These are phyloP conservation scores for Sclerotinia spermophila DNA, from an alignment of 2,329 filamentous ascomycete species.

Conservation along the genomic window DNA sequence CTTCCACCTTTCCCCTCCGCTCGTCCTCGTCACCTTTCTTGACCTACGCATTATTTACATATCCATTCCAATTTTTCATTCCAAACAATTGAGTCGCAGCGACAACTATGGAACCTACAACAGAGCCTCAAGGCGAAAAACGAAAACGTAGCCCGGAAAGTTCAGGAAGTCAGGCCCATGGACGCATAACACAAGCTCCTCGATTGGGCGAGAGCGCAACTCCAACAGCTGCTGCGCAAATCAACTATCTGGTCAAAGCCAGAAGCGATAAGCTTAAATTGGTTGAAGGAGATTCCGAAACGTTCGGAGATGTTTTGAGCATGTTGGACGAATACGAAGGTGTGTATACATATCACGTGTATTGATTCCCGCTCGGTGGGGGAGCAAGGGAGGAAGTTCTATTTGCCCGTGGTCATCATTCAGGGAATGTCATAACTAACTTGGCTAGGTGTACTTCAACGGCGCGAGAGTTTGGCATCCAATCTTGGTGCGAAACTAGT, in stretches of 20 bases:
- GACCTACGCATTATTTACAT: not conserved
- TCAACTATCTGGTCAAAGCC: conserved; percentile 52
- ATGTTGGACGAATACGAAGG: conserved; percentile 76
- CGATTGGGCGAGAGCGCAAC: conserved; percentile 13
- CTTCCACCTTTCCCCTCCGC: conserved; percentile 3
- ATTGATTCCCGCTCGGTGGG: not conserved
- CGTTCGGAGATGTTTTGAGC: conserved; percentile 67
- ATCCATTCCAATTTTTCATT: not conserved
- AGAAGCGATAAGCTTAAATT: conserved; percentile 46
- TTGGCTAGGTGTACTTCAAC: conserved; percentile 65
- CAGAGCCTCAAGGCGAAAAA: conserved; percentile 21
- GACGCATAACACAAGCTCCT: conserved; percentile 30
- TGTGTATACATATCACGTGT: conserved; percentile 32
- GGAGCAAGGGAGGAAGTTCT: not conserved
- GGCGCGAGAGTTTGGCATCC: conserved; percentile 81
- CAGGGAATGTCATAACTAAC: conserved; percentile 10
- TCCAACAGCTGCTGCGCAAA: conserved; percentile 37
- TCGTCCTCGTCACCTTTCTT: not conserved
- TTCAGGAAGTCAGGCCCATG: conserved; percentile 27
- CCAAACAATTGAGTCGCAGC: not conserved
- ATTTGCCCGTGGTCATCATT: not conserved
- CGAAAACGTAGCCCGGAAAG: conserved; percentile 32
- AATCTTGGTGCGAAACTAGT: conserved; percentile 81
- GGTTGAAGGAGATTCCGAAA: conserved; percentile 57
- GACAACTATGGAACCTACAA: not conserved